phyloP scores from a whole-genome alignment of 1,139 yeast species.

The Candida tropicalis region DNA sequence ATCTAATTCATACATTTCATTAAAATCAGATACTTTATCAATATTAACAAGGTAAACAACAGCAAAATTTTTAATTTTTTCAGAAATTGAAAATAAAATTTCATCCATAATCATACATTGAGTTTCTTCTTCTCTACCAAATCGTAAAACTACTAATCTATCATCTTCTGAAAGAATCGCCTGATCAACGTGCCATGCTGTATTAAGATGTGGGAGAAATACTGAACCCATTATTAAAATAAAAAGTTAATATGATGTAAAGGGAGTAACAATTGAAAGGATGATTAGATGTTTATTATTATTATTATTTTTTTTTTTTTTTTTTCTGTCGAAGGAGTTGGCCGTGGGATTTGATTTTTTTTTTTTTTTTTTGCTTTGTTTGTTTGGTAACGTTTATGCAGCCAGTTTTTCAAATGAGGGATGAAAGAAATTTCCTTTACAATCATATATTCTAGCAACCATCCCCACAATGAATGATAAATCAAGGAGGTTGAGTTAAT shows the following conservation, averaged over 20 bases:
- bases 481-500: too few relatives aligned
- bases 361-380: too few relatives aligned
- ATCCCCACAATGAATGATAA: too few relatives aligned
- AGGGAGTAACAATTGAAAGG: background rate
- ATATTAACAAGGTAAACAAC: slow-evolving; percentile 86
- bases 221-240: slow-evolving; percentile 69
- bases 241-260: background rate
- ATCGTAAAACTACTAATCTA: slow-evolving; percentile 81
- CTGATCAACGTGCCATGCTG: slow-evolving; percentile 97
- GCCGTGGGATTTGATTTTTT: too few relatives aligned
- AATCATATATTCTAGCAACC: too few relatives aligned
- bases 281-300: background rate
- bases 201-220: slow-evolving; percentile 79
- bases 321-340: too few relatives aligned
- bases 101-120: slow-evolving; percentile 94
- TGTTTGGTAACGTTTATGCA: too few relatives aligned
- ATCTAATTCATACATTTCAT: slow-evolving; percentile 86
- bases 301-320: background rate
- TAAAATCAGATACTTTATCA: slow-evolving; percentile 88
- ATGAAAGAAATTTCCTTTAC: too few relatives aligned
- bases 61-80: slow-evolving; percentile 85
- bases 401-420: too few relatives aligned
- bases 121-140: slow-evolving; percentile 77
- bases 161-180: slow-evolving; percentile 87
- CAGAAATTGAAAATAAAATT: slow-evolving; percentile 74